phyloP scores from a whole-genome alignment of 192 early-diverging fungal genomes.

The Jimgerdemannia flammicorona region DNA sequence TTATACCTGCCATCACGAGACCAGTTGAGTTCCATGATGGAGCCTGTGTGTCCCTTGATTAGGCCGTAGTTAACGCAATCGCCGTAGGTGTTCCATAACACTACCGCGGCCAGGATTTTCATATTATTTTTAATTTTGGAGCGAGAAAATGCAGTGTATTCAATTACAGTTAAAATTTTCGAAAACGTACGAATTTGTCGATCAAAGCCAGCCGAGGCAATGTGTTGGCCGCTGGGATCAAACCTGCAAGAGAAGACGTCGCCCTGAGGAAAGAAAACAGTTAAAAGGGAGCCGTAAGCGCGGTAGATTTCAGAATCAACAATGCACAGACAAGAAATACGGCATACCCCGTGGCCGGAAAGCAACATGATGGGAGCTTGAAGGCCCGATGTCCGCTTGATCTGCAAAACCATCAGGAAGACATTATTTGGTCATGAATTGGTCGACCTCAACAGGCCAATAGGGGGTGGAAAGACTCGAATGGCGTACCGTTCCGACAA shows the following conservation, averaged over 20 bases:
- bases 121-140: neutral
- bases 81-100: slow-evolving; percentile 92
- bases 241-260: slow-evolving; percentile 86
- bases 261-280: slow-evolving; percentile 43
- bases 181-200: slow-evolving; percentile 70
- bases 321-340: neutral
- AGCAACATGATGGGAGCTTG: slow-evolving; percentile 86
- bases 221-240: slow-evolving; percentile 73
- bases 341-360: slow-evolving; percentile 62
- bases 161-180: neutral
- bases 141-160: no score
- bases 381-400: slow-evolving; percentile 69
- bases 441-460: no score
- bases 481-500: slow-evolving; percentile 32
- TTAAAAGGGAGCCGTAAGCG: neutral
- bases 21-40: slow-evolving; percentile 90
- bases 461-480: neutral
- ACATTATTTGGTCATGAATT: neutral
- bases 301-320: neutral
- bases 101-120: slow-evolving; percentile 23
- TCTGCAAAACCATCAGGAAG: slow-evolving; percentile 2
- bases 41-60: slow-evolving; percentile 82
- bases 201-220: slow-evolving; percentile 84
- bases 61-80: slow-evolving; percentile 87
- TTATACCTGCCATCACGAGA: slow-evolving; percentile 67